Percentiles rank a stretch among this genome's conserved stretches.
Evolutionary conservation across 169 alveolate species (phyloP).

Genomic region (Cryptosporidium ryanae): DNA sequence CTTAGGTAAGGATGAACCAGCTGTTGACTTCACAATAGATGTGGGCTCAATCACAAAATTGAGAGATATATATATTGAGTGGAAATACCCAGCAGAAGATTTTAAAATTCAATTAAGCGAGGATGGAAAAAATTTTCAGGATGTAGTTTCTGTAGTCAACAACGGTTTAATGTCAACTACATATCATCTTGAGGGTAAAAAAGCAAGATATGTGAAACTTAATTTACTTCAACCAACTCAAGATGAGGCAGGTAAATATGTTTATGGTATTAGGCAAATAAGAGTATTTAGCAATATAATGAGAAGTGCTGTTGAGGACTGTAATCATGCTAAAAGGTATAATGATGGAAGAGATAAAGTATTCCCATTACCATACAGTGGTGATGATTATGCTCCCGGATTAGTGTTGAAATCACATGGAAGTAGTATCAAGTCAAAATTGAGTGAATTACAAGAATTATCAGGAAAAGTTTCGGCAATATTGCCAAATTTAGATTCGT

Average conservation of each 20-base stretch:
- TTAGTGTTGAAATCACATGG: conserved; percentile 56
- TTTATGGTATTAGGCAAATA: conserved; percentile 62
- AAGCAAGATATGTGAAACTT: conserved; percentile 63
- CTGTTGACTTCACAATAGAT: conserved; percentile 42
- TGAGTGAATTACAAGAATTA: conserved; percentile 50
- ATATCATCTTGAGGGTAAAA: conserved; percentile 61
- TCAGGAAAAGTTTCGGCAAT: conserved; percentile 54
- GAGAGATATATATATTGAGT: conserved; percentile 53
- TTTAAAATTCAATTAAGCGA: conserved; percentile 51
- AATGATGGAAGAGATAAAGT: conserved; percentile 69
- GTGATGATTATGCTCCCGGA: conserved; percentile 69
- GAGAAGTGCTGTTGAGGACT: conserved; percentile 68
- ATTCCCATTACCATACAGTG: conserved; percentile 60
- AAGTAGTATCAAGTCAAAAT: conserved; percentile 26
- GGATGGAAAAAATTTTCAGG: conserved; percentile 28
- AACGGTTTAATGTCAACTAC: conserved; percentile 49
- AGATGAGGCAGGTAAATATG: conserved; percentile 21
- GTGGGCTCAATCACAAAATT: conserved; percentile 41
- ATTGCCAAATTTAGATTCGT: conserved; percentile 56
- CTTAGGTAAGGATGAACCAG: conserved; percentile 2
- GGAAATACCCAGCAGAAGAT: conserved; percentile 67
- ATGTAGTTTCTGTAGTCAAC: conserved; percentile 16
- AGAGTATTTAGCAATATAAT: conserved; percentile 61
- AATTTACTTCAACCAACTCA: conserved; percentile 9
- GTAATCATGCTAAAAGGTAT: conserved; percentile 17